Percentiles rank a stretch among this genome's conserved stretches.
Conservation (phyloP, 225 moss, liverwort and hornwort genomes). For the Climacium dendroides region DNA sequence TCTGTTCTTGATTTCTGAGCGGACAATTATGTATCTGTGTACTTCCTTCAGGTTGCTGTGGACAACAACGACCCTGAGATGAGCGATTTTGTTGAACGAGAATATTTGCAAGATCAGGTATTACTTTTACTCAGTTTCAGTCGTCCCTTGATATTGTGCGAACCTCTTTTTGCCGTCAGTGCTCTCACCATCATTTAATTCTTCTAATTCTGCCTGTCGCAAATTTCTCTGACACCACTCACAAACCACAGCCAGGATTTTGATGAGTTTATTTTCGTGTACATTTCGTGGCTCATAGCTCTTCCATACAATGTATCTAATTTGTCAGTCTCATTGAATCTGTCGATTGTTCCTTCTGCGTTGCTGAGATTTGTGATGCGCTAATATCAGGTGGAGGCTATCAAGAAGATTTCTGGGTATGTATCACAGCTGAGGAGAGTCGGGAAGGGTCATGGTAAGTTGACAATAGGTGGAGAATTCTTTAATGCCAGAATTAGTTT, state of each 20-base stretch:
- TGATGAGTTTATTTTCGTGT: neutral
- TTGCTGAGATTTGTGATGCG: neutral
- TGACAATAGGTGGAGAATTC: neutral
- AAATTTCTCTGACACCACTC: neutral
- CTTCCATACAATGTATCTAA: neutral
- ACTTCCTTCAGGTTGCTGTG: constrained; percentile 17
- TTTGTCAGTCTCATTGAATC: neutral
- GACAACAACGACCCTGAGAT: constrained; percentile 48
- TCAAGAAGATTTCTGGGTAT: constrained; percentile 63
- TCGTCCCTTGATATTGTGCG: neutral
- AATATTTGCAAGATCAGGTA: constrained; percentile 49
- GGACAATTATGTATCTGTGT: neutral
- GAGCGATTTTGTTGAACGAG: constrained; percentile 44
- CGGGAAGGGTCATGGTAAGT: constrained; percentile 86
- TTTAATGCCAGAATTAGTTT: neutral
- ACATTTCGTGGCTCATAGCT: neutral
- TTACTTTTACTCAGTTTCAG: neutral
- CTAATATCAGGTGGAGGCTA: constrained; percentile 47
- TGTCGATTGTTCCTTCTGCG: neutral
- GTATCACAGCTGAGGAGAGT: constrained; percentile 91
- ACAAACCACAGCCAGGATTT: neutral
- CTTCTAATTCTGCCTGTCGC: neutral
- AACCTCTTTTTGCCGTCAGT: neutral
- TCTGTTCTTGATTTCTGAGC: neutral
- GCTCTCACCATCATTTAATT: neutral